Evolutionary conservation across 2,329 filamentous ascomycete genomes (phyloP).

Genomic region (Fusarium sp.): DNA sequence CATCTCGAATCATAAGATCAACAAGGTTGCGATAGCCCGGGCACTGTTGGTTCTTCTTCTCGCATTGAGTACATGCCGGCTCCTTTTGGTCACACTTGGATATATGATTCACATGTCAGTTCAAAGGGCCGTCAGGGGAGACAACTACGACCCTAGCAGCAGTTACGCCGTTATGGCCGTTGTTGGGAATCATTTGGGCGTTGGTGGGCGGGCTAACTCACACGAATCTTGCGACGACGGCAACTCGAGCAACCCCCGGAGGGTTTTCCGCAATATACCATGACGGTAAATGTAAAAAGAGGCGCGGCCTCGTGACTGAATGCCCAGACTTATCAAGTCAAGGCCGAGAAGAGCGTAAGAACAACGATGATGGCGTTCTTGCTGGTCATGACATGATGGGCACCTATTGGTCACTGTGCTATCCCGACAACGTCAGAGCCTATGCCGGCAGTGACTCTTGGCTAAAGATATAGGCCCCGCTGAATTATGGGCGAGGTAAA

Average conservation of each 20-base stretch:
- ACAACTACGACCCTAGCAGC: constrained; percentile 4
- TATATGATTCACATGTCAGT: constrained; percentile 19
- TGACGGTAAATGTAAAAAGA: constrained; percentile 47
- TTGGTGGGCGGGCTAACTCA: constrained; percentile 54
- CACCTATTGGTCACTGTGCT: constrained; percentile 16
- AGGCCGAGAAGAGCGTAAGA: constrained; percentile 7
- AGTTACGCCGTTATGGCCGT: background rate
- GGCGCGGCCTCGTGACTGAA: constrained; percentile 11
- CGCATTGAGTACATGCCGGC: constrained; percentile 69
- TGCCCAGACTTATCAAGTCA: constrained; percentile 8
- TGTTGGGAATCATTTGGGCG: constrained; percentile 4
- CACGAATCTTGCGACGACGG: constrained; percentile 69
- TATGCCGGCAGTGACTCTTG: constrained; percentile 11
- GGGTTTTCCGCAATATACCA: constrained; percentile 73
- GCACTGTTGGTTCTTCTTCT: constrained; percentile 66
- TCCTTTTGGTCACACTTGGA: constrained; percentile 67
- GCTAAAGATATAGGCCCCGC: constrained; percentile 6
- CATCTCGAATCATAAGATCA: constrained; percentile 72
- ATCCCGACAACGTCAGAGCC: constrained; percentile 11
- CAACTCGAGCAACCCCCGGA: constrained; percentile 71
- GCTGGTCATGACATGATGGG: constrained; percentile 44
- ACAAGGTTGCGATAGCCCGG: constrained; percentile 70
- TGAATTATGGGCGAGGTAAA: constrained; percentile 3
- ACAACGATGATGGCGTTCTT: constrained; percentile 20
- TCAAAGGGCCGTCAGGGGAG: constrained; percentile 7